Evolutionary conservation across 1,284 basidiomycete species (phyloP).

Genomic region (Sutorius eximius): DNA sequence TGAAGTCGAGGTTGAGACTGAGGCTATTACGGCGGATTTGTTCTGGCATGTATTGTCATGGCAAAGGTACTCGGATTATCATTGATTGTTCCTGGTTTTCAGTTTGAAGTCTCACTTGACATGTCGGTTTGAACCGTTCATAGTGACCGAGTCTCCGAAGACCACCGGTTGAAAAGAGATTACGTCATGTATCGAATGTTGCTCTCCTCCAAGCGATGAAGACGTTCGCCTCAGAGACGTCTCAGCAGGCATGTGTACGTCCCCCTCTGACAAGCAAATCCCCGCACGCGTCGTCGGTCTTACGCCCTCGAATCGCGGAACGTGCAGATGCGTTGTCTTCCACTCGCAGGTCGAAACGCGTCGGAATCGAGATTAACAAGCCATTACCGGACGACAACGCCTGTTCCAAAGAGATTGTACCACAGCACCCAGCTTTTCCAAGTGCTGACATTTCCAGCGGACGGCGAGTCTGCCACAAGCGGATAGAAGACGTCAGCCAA

Average conservation of each 20-base stretch:
- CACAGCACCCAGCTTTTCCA: not conserved
- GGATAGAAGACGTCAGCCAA: not conserved
- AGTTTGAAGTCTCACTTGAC: no score
- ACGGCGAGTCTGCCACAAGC: constrained; percentile 61
- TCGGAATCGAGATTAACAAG: not conserved
- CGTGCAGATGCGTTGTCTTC: constrained; percentile 73
- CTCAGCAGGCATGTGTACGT: constrained; percentile 42
- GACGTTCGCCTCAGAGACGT: constrained; percentile 76
- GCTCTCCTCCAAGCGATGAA: constrained; percentile 85
- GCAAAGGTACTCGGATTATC: no score
- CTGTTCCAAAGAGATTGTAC: not conserved
- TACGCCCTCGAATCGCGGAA: constrained; percentile 58
- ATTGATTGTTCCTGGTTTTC: no score
- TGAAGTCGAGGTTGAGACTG: not conserved
- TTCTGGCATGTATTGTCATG: no score
- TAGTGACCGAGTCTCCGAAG: no score
- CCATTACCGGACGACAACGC: constrained; percentile 24
- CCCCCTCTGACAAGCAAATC: not conserved
- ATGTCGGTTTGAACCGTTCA: no score
- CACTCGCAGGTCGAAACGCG: constrained; percentile 32
- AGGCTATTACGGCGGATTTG: no score
- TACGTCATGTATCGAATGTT: constrained; percentile 22
- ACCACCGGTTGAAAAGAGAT: not conserved
- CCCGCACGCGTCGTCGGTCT: not conserved
- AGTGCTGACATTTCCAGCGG: constrained; percentile 45